These are phyloP conservation scores for Emericellopsis atlantica DNA, from an alignment of 2,329 filamentous ascomycete species.

Conservation along the genomic window DNA sequence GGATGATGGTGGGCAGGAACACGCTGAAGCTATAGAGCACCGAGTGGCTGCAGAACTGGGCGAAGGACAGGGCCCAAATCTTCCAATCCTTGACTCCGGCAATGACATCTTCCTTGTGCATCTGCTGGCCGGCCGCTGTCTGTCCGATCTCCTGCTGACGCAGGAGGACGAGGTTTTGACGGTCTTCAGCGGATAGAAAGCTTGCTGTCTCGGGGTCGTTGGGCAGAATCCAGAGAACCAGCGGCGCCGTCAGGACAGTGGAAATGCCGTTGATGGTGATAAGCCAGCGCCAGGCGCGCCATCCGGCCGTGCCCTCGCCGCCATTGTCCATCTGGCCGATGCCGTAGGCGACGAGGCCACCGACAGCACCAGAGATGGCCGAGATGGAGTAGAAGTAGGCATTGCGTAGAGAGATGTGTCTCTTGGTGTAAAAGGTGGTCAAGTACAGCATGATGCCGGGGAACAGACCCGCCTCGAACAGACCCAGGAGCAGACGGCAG, in stretches of 20 bases:
- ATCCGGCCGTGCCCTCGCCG: slow-evolving; percentile 24
- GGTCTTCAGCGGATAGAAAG: slow-evolving; percentile 60
- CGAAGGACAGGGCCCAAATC: slow-evolving; percentile 62
- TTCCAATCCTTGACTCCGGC: slow-evolving; percentile 71
- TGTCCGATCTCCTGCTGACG: slow-evolving; percentile 62
- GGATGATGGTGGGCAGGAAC: slow-evolving; percentile 71
- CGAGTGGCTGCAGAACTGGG: slow-evolving; percentile 67
- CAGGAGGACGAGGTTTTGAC: slow-evolving; percentile 51
- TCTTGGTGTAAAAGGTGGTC: slow-evolving; percentile 71
- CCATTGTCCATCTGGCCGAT: slow-evolving; percentile 59
- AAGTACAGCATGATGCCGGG: slow-evolving; percentile 74
- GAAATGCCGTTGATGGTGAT: slow-evolving; percentile 59
- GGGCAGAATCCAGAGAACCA: slow-evolving; percentile 66
- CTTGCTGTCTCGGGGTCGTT: slow-evolving; percentile 69
- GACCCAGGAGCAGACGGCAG: slow-evolving; percentile 57
- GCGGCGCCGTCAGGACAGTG: slow-evolving; percentile 55
- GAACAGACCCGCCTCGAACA: slow-evolving; percentile 64
- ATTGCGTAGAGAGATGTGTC: slow-evolving; percentile 67
- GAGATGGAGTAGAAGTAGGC: slow-evolving; percentile 79
- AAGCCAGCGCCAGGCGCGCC: slow-evolving; percentile 44
- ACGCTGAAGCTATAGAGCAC: slow-evolving; percentile 65
- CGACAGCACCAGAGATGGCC: slow-evolving; percentile 66
- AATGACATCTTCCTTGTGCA: slow-evolving; percentile 62
- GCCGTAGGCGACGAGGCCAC: slow-evolving; percentile 59
- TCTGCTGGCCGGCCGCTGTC: slow-evolving; percentile 59